Conservation (phyloP, 2,329 filamentous ascomycete species). For the Mycosphaerella sp. region DNA sequence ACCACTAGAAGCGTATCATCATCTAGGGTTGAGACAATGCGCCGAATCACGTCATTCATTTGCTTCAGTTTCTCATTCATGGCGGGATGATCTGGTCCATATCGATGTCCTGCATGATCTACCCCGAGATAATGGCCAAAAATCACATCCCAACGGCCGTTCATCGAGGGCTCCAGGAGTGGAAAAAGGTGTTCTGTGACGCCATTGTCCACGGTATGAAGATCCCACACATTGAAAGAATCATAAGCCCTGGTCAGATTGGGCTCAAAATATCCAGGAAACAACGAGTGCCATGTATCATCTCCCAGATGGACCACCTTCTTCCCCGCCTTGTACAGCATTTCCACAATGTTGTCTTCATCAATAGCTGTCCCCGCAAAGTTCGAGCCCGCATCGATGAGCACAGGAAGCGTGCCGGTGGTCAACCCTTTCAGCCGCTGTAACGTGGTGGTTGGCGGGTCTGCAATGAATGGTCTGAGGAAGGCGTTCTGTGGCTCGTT, state of each 20-base stretch:
- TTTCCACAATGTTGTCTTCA: conserved; percentile 72
- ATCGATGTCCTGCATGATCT: conserved; percentile 93
- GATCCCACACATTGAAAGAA: conserved; percentile 96
- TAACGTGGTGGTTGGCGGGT: conserved; percentile 88
- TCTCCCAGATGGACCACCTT: conserved; percentile 92
- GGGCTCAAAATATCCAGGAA: conserved; percentile 85
- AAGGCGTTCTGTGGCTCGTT: conserved; percentile 75
- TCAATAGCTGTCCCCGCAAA: conserved; percentile 94
- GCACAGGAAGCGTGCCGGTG: conserved; percentile 89
- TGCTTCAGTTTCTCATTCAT: conserved; percentile 87
- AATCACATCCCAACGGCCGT: conserved; percentile 80
- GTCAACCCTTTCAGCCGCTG: conserved; percentile 91
- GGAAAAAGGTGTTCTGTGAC: conserved; percentile 88
- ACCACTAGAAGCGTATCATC: conserved; percentile 84
- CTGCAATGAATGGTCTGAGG: conserved; percentile 89
- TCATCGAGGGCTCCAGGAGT: conserved; percentile 59
- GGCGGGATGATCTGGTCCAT: conserved; percentile 84
- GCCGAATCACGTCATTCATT: conserved; percentile 75
- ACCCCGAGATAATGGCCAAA: conserved; percentile 93
- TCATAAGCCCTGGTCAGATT: conserved; percentile 86
- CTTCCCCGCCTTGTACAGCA: conserved; percentile 59
- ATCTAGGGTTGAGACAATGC: conserved; percentile 66
- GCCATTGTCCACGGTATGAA: conserved; percentile 94
- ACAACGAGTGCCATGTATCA: conserved; percentile 92
- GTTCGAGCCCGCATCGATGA: conserved; percentile 88